A percentile compares a stretch with the other conserved stretches of the same genome.
Conservation (phyloP, 169 alveolate genomes). For the Eimeria sp. region DNA sequence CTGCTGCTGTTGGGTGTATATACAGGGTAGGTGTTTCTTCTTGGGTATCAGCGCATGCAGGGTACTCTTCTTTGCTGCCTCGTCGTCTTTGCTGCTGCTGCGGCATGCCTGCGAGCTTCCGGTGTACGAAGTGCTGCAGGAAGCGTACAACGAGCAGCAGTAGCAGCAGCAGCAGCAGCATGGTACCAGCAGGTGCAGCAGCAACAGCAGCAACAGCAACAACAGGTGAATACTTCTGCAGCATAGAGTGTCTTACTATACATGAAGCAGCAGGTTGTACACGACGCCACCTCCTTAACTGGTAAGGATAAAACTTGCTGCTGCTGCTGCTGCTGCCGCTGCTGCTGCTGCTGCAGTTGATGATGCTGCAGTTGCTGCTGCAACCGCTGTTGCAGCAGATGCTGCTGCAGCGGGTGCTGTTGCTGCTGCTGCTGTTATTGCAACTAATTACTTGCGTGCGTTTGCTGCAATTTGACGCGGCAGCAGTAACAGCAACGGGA, state of each 20-base stretch:
- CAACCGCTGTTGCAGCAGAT: too few relatives aligned
- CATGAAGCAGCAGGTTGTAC: not conserved
- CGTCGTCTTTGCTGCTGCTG: constrained; percentile 28
- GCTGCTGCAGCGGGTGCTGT: too few relatives aligned
- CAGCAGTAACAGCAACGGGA: not conserved
- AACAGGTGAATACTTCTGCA: constrained; percentile 4
- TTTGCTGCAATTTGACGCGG: not conserved
- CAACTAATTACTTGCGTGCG: not conserved
- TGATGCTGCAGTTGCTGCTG: not conserved
- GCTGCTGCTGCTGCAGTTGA: too few relatives aligned
- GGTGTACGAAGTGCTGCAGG: constrained; percentile 1
- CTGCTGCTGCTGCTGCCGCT: not conserved
- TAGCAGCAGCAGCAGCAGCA: constrained; percentile 46
- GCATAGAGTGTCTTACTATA: not conserved
- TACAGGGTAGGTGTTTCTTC: constrained; percentile 35
- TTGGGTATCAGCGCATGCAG: constrained; percentile 34
- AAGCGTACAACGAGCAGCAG: constrained; percentile 1
- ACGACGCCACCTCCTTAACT: constrained; percentile 18
- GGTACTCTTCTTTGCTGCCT: not conserved
- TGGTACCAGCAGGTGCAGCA: not conserved
- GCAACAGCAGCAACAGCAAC: constrained; percentile 12
- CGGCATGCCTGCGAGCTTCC: constrained; percentile 27
- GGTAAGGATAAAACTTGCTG: constrained; percentile 12
- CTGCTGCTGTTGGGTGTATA: not conserved
- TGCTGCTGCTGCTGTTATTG: too few relatives aligned